Percentiles rank a stretch among this genome's conserved stretches.
Conservation (phyloP, 2,329 filamentous ascomycete genomes). For the Metarhizium anisopliae region DNA sequence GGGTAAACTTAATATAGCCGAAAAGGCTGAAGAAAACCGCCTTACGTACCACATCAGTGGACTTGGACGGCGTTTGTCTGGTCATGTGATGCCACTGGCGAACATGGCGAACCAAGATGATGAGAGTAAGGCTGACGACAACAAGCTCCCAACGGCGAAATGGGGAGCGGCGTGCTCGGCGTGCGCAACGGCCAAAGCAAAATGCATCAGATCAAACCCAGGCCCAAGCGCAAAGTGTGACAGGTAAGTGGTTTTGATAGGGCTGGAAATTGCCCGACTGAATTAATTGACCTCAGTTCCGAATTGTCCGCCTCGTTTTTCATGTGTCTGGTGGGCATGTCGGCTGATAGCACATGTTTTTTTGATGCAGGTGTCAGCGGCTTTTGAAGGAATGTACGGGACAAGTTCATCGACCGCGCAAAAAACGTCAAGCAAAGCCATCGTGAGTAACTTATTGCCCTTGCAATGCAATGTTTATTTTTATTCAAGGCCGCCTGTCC, state of each 20-base stretch:
- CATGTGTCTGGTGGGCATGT: not conserved
- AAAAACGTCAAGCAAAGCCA: conserved; percentile 40
- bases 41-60: not conserved
- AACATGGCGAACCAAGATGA: conserved; percentile 3
- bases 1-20: conserved; percentile 8
- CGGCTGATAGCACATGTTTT: conserved; percentile 1
- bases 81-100: conserved; percentile 5
- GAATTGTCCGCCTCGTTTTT: not conserved
- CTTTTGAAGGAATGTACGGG: conserved; percentile 37
- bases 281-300: not conserved
- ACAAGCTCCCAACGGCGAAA: conserved; percentile 29
- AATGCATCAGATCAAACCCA: conserved; percentile 35
- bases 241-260: conserved; percentile 20
- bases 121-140: conserved; percentile 10
- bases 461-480: not conserved
- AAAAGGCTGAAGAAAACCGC: not conserved
- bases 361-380: conserved; percentile 32
- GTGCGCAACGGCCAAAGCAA: conserved; percentile 40
- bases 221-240: conserved; percentile 33
- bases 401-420: conserved; percentile 39
- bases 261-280: not conserved
- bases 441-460: conserved; percentile 32
- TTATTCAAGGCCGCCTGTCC: not conserved
- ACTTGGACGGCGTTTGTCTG: not conserved
- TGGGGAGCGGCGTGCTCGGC: conserved; percentile 41